A percentile compares a stretch with the other conserved stretches of the same genome.
phyloP scores from a whole-genome alignment of 345 rosid genomes.

The Murraya paniculata region DNA sequence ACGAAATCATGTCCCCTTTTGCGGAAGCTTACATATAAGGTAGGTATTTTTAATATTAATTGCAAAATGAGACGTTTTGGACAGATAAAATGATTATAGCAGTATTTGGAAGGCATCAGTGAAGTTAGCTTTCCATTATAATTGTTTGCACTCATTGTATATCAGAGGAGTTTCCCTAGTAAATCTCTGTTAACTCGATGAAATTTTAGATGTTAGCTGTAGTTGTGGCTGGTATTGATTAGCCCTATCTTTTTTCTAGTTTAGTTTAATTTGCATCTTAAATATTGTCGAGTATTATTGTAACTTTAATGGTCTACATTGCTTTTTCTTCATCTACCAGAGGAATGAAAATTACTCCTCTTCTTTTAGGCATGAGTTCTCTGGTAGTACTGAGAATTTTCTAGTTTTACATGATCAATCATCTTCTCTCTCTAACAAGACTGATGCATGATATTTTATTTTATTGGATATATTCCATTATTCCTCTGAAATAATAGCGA shows the following conservation, averaged over 20 bases:
- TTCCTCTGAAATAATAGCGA: no score
- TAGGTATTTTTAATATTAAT: neutral
- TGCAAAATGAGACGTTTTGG: neutral
- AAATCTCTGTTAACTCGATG: no score
- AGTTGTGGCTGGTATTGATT: neutral
- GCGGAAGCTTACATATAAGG: neutral
- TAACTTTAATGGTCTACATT: neutral
- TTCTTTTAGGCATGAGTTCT: neutral
- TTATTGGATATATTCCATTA: no score
- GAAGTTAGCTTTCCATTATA: neutral
- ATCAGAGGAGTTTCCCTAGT: neutral
- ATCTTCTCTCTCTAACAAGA: no score
- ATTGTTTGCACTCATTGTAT: neutral
- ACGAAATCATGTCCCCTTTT: neutral
- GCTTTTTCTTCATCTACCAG: neutral
- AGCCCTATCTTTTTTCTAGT: no score
- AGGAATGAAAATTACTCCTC: neutral
- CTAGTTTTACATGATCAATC: neutral
- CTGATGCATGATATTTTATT: no score
- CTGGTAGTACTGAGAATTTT: neutral
- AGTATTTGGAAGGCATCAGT: neutral
- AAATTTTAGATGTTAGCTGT: no score
- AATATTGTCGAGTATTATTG: neutral
- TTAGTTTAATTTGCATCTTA: neutral
- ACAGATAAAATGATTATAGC: neutral